Percentiles rank a stretch among this genome's conserved stretches.
Conservation (phyloP, 257 asterid species). For the Phtheirospermum japonicum region DNA sequence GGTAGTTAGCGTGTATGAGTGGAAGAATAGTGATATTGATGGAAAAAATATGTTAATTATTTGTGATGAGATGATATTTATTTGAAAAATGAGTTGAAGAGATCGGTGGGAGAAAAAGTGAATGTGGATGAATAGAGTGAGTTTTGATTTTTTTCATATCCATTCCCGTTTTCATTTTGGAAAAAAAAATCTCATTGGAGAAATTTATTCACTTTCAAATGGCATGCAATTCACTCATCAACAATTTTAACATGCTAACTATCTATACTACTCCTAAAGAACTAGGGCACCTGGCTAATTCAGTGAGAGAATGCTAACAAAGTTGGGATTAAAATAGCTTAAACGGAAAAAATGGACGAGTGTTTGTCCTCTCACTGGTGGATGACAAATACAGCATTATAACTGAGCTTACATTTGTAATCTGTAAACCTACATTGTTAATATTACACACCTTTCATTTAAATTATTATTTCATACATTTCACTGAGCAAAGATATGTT, state of each 20-base stretch:
- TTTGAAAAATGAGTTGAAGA: too few species aligned
- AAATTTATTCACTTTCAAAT: too few species aligned
- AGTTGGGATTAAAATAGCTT: constrained; percentile 2
- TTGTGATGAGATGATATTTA: too few species aligned
- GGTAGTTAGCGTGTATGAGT: too few species aligned
- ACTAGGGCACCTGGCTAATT: not conserved
- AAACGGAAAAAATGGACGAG: not conserved
- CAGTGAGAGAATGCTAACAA: not conserved
- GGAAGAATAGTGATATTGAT: too few species aligned
- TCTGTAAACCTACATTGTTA: not conserved
- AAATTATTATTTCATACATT: not conserved
- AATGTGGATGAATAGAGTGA: too few species aligned
- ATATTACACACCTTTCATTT: not conserved
- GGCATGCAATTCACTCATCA: too few species aligned
- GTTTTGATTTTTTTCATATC: too few species aligned
- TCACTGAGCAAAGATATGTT: not conserved
- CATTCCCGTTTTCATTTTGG: too few species aligned
- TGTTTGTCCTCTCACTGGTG: constrained; percentile 10
- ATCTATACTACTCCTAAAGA: not conserved
- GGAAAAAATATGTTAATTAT: too few species aligned
- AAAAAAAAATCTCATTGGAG: too few species aligned
- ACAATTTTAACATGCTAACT: not conserved
- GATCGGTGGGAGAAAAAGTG: too few species aligned
- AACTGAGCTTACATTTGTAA: not conserved
- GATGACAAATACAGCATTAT: not conserved